Conservation (phyloP, 164 flowering plant genomes). For the Berberis thunbergii region DNA sequence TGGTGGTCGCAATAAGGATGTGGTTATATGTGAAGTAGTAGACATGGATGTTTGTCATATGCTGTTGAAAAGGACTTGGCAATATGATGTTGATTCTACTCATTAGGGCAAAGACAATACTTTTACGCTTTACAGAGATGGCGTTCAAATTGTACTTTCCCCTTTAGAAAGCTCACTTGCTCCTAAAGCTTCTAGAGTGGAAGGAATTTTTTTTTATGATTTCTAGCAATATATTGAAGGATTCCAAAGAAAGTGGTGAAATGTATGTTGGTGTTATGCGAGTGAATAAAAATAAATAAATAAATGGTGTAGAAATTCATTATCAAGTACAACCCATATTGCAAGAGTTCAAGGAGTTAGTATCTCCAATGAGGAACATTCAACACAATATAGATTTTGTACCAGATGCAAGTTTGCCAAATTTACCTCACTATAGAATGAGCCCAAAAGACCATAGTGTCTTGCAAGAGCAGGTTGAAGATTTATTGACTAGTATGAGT, state of each 20-base stretch:
- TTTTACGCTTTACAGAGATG: background rate
- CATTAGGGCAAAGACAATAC: background rate
- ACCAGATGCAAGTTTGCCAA: too few relatives aligned
- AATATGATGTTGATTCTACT: background rate
- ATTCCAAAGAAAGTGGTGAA: background rate
- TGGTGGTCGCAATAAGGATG: background rate
- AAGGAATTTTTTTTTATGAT: background rate
- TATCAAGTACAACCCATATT: background rate
- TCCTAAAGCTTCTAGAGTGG: background rate
- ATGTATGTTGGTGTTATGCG: background rate
- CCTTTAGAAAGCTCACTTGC: background rate
- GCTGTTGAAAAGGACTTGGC: background rate
- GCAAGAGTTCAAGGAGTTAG: background rate
- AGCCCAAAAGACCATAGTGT: too few relatives aligned
- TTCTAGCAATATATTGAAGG: background rate
- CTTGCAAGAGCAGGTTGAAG: too few relatives aligned
- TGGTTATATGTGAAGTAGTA: background rate
- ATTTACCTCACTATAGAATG: too few relatives aligned
- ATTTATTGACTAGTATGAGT: too few relatives aligned
- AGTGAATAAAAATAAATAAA: background rate
- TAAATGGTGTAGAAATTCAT: background rate
- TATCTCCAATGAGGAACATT: background rate
- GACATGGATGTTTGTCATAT: conserved; percentile 1
- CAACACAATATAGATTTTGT: too few relatives aligned
- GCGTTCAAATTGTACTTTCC: background rate